Evolutionary conservation across 768 basidiomycete species (phyloP).

Genomic region (Termitomyces sp.): DNA sequence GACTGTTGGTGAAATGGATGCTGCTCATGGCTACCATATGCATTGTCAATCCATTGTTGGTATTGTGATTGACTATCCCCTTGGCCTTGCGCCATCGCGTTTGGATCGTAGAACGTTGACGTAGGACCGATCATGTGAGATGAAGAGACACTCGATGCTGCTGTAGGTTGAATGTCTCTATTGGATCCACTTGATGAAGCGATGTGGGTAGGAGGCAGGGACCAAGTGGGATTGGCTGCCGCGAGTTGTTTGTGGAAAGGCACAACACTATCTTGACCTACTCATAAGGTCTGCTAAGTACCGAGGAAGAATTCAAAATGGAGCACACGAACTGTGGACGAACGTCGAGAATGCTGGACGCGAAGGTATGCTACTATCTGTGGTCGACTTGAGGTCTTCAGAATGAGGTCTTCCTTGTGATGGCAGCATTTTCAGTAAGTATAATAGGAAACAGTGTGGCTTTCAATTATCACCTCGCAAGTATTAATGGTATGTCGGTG

Average conservation of each 20-base stretch:
- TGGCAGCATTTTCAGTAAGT: constrained; percentile 24
- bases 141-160: constrained; percentile 18
- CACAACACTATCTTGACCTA: constrained; percentile 7
- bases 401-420: constrained; percentile 26
- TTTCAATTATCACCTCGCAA: constrained; percentile 18
- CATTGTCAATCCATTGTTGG: constrained; percentile 34
- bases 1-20: constrained; percentile 21
- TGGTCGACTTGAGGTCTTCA: constrained; percentile 22
- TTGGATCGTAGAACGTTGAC: constrained; percentile 48
- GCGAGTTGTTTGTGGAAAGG: constrained; percentile 6
- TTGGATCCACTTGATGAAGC: constrained; percentile 14
- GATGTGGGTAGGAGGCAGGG: constrained; percentile 7
- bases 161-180: constrained; percentile 5
- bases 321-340: constrained; percentile 15
- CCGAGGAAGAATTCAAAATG: constrained; percentile 1
- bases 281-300: constrained; percentile 3
- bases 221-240: constrained; percentile 6
- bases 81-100: constrained; percentile 24
- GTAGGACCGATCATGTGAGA: constrained; percentile 48
- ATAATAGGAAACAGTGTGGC: constrained; percentile 16
- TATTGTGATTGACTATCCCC: constrained; percentile 28
- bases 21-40: constrained; percentile 14
- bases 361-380: constrained; percentile 16
- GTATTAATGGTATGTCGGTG: constrained; percentile 19
- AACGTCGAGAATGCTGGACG: constrained; percentile 17